These are phyloP conservation scores for Setaria viridis DNA, from an alignment of 202 grass and related monocot species.

Conservation along the genomic window DNA sequence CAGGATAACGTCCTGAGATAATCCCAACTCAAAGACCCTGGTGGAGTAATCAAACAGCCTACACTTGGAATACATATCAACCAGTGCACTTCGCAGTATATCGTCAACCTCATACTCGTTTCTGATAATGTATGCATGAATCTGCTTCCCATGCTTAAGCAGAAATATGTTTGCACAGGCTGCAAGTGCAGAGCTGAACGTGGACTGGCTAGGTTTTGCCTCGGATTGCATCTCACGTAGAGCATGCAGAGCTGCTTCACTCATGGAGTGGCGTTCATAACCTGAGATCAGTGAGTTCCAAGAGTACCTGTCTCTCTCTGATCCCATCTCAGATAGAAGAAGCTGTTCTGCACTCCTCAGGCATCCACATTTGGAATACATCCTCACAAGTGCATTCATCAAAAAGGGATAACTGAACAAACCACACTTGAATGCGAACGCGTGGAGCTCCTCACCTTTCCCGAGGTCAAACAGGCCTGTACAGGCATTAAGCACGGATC, in stretches of 20 bases:
- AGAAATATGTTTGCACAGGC: constrained; percentile 93
- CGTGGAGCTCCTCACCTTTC: constrained; percentile 78
- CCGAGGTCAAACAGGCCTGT: constrained; percentile 64
- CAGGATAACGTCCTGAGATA: constrained; percentile 65
- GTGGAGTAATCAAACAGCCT: constrained; percentile 76
- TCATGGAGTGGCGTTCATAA: constrained; percentile 75
- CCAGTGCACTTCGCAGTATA: constrained; percentile 72
- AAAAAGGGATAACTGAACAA: constrained; percentile 49
- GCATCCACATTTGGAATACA: constrained; percentile 86
- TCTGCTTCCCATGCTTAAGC: constrained; percentile 81
- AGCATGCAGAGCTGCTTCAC: constrained; percentile 76
- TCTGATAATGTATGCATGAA: constrained; percentile 86
- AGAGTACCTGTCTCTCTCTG: constrained; percentile 63
- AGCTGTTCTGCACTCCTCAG: constrained; percentile 69
- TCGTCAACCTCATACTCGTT: constrained; percentile 75
- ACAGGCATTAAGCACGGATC: constrained; percentile 75
- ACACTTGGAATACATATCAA: constrained; percentile 98
- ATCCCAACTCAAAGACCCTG: constrained; percentile 64
- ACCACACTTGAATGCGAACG: constrained; percentile 59
- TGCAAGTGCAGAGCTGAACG: constrained; percentile 77
- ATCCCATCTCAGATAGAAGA: constrained; percentile 57
- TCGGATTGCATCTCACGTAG: constrained; percentile 72
- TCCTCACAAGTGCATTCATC: constrained; percentile 69
- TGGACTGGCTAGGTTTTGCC: constrained; percentile 65
- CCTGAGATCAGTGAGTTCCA: constrained; percentile 95